Conservation (phyloP, 108 stramenopile genomes). For the Stephanodiscus minutulus region DNA sequence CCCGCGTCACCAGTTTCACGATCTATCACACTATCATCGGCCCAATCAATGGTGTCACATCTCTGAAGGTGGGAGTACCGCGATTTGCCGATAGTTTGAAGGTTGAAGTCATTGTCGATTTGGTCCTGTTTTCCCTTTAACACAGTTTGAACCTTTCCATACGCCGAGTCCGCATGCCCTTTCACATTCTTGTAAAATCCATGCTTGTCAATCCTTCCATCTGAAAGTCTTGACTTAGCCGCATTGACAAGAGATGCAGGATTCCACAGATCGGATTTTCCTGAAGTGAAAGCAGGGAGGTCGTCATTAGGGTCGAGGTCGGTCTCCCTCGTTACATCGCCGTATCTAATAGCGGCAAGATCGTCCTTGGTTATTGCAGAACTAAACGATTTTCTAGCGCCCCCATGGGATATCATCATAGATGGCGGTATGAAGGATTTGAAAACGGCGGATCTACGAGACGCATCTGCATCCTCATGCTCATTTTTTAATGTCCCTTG, state of each 20-base stretch:
- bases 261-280: conserved; percentile 23
- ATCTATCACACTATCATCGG: conserved; percentile 31
- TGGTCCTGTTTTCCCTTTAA: conserved; percentile 3
- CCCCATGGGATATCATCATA: conserved; percentile 4
- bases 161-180: neutral
- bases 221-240: conserved; percentile 18
- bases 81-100: conserved; percentile 30
- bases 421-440: conserved; percentile 14
- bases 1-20: neutral
- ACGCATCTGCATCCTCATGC: conserved; percentile 1
- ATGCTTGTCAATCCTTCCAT: conserved; percentile 29
- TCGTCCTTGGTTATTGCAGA: conserved; percentile 11
- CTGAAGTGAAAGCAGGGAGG: conserved; percentile 10
- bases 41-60: conserved; percentile 39
- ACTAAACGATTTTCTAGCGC: neutral
- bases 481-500: neutral
- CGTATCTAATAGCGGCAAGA: conserved; percentile 9
- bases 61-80: neutral
- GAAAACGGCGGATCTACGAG: conserved; percentile 23
- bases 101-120: conserved; percentile 24
- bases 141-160: conserved; percentile 21
- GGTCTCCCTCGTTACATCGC: conserved; percentile 15
- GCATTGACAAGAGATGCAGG: conserved; percentile 36
- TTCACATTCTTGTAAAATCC: conserved; percentile 36
- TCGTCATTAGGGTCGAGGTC: conserved; percentile 32